Base-by-base conservation (phyloP, 768 basidiomycete genomes). In the Mycena sanguinolenta region DNA sequence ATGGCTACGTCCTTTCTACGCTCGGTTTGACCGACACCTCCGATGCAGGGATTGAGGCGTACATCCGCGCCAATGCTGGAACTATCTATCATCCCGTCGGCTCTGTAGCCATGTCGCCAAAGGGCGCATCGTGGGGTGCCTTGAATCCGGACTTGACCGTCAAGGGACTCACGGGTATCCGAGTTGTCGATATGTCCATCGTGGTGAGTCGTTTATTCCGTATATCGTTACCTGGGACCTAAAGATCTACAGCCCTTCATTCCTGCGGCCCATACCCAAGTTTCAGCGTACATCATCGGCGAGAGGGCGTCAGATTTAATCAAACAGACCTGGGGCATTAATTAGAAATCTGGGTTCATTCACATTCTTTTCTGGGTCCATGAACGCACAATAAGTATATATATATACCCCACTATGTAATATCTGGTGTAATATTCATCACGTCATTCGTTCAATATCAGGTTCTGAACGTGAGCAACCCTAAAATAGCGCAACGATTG, bases 71-170 rank as follows among this genome's bases (percentile, higher is more conserved):
- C 52, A 7, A 27, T 19, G 52, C 52, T 53, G 5, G 28, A 53
- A 4, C 52, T 19, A 27, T 53, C 27, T 14, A 53, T 53, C 49
- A 50, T n/a, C 49, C 23, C 23, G 49, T 23, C 28, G 39, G 60
- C n/a, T 44, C 21, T 19, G 60, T 46, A 17, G 60, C 44, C 7
- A 61, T 61, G 60, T 61, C 60, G 16, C 28, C 60, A 7, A 44
- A 46, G 21, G 46, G 28, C n/a, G 60, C 60, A 2, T 7, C 21
- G 44, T 61, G 49, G 8, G 60, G 62, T 7, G 62, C 54, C 23
- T 50, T 63, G 25, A 50, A 63, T 30, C 50, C 62, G 16, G 62
- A 63, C 52, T 36, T 63, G 50, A 23, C 13, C 17, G 62, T 63
- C 32, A 63, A 63, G 50, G 62, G 62, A 21, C 32, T 34, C 8